phyloP scores from a whole-genome alignment of 805 yeast genomes.

The Maudiozyma barnettii region DNA sequence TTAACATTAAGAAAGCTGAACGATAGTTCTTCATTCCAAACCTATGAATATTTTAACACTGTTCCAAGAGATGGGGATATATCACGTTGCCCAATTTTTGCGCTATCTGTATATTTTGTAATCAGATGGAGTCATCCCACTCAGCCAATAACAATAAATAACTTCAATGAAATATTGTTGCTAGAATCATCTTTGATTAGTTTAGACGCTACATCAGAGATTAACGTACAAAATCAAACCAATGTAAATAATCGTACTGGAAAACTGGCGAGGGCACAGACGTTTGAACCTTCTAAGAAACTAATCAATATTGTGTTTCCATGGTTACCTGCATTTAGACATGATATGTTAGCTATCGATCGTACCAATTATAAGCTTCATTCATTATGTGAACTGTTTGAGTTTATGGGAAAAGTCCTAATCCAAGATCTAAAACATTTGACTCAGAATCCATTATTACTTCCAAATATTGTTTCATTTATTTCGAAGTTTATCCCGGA shows the following conservation, averaged over 20 bases:
- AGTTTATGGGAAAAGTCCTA: slow-evolving; percentile 22
- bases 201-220: slow-evolving; percentile 5
- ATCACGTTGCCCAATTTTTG: slow-evolving; percentile 28
- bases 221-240: slow-evolving; percentile 4
- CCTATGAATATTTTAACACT: slow-evolving; percentile 28
- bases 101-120: slow-evolving; percentile 26
- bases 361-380: slow-evolving; percentile 27
- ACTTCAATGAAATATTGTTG: slow-evolving; percentile 16
- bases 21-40: slow-evolving; percentile 11
- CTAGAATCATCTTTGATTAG: slow-evolving; percentile 16
- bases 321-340: slow-evolving; percentile 23
- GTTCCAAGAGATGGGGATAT: slow-evolving; percentile 25
- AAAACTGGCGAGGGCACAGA: slow-evolving; percentile 13
- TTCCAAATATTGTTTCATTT: slow-evolving; percentile 23
- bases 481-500: slow-evolving; percentile 25
- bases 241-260: slow-evolving; percentile 6
- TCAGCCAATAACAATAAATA: slow-evolving; percentile 17
- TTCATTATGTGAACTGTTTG: slow-evolving; percentile 27
- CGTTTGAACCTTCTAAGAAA: slow-evolving; percentile 19
- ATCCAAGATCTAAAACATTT: slow-evolving; percentile 26
- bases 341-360: slow-evolving; percentile 21
- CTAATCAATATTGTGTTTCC: slow-evolving; percentile 22
- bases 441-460: slow-evolving; percentile 15
- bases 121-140: slow-evolving; percentile 24
- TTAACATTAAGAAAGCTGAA: slow-evolving; percentile 28